Conservation (phyloP, 2,329 filamentous ascomycete genomes). For the Cercospora sp. region DNA sequence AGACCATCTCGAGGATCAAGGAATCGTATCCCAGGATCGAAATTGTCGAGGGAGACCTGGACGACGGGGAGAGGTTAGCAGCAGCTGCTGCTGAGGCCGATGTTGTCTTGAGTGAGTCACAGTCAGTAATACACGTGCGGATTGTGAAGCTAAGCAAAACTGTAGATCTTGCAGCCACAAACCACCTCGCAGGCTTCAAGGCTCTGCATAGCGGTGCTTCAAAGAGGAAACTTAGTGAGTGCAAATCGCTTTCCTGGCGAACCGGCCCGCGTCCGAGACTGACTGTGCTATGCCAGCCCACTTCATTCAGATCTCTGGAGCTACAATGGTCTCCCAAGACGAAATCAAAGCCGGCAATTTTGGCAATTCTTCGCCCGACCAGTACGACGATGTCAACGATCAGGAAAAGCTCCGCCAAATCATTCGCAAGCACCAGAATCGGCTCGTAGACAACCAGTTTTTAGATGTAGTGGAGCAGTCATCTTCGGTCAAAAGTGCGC, state of each 20-base stretch:
- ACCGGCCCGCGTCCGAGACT: neutral
- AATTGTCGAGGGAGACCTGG: neutral
- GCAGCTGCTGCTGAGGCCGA: neutral
- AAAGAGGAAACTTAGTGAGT: neutral
- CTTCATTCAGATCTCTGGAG: neutral
- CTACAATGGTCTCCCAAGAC: neutral
- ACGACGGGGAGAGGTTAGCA: neutral
- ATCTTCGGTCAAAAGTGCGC: neutral
- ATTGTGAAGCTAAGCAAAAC: neutral
- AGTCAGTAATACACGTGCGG: too few species aligned
- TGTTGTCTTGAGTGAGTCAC: neutral
- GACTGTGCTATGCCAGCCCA: neutral
- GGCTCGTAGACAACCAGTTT: neutral
- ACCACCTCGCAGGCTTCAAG: neutral
- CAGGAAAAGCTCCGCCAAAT: neutral
- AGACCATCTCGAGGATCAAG: neutral
- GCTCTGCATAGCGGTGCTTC: neutral
- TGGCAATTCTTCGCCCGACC: neutral
- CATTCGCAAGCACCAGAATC: neutral
- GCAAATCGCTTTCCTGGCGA: neutral
- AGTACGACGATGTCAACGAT: neutral
- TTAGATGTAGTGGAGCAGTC: neutral
- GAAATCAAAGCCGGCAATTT: neutral
- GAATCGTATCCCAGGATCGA: neutral
- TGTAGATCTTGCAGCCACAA: neutral